A percentile compares a stretch with the other conserved stretches of the same genome.
Conservation (phyloP, 2,329 filamentous ascomycete genomes). For the Monilinia vaccinii-corymbosi region DNA sequence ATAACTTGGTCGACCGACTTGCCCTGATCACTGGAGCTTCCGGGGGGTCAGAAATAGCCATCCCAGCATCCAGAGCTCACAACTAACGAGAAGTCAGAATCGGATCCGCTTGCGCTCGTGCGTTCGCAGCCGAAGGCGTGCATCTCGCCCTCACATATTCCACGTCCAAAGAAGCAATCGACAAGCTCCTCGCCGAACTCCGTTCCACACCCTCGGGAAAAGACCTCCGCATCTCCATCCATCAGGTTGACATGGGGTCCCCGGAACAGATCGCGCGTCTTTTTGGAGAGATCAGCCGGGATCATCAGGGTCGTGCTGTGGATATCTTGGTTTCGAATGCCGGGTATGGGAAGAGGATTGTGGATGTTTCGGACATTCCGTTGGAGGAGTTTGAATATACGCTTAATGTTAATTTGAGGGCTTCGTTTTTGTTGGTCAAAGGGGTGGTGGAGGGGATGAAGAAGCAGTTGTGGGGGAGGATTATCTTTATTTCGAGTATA, state of each 20-base stretch:
- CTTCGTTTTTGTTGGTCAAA: slow-evolving; percentile 23
- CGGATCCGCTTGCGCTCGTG: slow-evolving; percentile 47
- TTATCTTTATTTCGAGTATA: slow-evolving; percentile 23
- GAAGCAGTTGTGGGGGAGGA: slow-evolving; percentile 32
- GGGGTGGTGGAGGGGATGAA: slow-evolving; percentile 28
- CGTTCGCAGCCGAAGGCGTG: slow-evolving; percentile 43
- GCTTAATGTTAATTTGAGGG: slow-evolving; percentile 22
- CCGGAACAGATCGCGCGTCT: slow-evolving; percentile 44
- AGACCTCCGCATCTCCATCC: slow-evolving; percentile 39
- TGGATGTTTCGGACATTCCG: slow-evolving; percentile 24
- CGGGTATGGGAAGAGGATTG: slow-evolving; percentile 53
- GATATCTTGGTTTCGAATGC: slow-evolving; percentile 59
- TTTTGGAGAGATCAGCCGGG: slow-evolving; percentile 42
- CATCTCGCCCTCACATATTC: slow-evolving; percentile 52
- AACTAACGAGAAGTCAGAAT: slow-evolving; percentile 38
- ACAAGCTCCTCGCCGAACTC: slow-evolving; percentile 31
- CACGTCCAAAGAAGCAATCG: slow-evolving; percentile 36
- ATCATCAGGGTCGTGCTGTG: slow-evolving; percentile 41
- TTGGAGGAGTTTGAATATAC: slow-evolving; percentile 25
- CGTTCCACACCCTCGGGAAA: slow-evolving; percentile 29
- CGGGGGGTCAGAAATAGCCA: slow-evolving; percentile 39
- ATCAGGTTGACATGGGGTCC: slow-evolving; percentile 49
- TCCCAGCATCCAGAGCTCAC: background rate
- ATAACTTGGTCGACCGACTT: slow-evolving; percentile 42
- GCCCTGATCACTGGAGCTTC: slow-evolving; percentile 53